Conservation (phyloP, 352 stramenopile genomes). For the Phytopythium aichiense region DNA sequence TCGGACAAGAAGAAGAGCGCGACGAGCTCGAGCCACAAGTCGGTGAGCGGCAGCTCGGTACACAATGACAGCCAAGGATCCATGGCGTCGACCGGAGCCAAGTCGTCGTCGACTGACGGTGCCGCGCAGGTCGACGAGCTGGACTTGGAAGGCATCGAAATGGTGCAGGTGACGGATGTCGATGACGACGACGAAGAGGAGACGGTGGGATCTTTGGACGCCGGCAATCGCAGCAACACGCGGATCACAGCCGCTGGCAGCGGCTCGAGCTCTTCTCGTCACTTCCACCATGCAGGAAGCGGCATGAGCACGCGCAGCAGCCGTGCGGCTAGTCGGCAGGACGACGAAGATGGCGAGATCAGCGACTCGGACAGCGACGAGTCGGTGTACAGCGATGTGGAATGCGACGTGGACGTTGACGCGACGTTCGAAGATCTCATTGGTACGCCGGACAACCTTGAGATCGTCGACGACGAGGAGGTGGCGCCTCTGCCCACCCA, state of each 20-base stretch:
- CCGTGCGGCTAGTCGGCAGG: slow-evolving; percentile 28
- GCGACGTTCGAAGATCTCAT: slow-evolving; percentile 85
- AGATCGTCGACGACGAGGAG: slow-evolving; percentile 66
- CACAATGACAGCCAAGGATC: slow-evolving; percentile 35
- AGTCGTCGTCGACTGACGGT: slow-evolving; percentile 31
- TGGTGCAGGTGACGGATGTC: slow-evolving; percentile 69
- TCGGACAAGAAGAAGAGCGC: slow-evolving; percentile 33
- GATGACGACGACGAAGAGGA: slow-evolving; percentile 76
- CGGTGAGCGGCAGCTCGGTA: slow-evolving; percentile 32
- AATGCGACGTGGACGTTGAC: slow-evolving; percentile 83
- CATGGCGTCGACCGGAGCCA: slow-evolving; percentile 41
- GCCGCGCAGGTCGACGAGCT: slow-evolving; percentile 38
- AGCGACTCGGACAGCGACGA: slow-evolving; percentile 46
- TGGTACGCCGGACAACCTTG: slow-evolving; percentile 43
- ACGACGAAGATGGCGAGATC: slow-evolving; percentile 21
- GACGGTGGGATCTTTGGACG: slow-evolving; percentile 29
- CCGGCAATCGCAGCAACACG: slow-evolving; percentile 11
- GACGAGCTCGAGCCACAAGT: slow-evolving; percentile 30
- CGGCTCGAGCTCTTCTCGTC: slow-evolving; percentile 24
- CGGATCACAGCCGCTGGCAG: slow-evolving; percentile 11
- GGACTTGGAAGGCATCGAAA: slow-evolving; percentile 75
- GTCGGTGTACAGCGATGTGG: slow-evolving; percentile 81
- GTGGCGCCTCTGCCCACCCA: slow-evolving; percentile 39
- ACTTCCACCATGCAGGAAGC: slow-evolving; percentile 30
- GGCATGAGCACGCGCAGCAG: slow-evolving; percentile 17